phyloP scores from a whole-genome alignment of 148 eudicot species.

The Rhododendron williamsianum region DNA sequence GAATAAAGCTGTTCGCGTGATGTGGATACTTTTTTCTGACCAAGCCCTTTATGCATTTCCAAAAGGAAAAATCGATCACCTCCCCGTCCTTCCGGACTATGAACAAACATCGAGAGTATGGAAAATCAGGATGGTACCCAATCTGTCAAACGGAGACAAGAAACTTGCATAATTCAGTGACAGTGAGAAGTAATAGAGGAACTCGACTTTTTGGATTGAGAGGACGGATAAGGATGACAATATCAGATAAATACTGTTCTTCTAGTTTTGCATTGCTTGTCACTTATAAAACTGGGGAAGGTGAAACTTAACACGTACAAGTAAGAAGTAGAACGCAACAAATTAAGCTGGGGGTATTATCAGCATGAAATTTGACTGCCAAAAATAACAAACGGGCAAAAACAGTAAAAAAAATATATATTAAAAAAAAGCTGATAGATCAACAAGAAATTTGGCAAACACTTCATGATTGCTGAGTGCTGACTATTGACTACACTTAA shows the following conservation, averaged over 20 bases:
- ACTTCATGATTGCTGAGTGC: not conserved
- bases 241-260: not conserved
- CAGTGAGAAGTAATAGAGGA: not conserved
- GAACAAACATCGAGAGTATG: conserved; percentile 77
- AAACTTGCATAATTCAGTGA: conserved; percentile 5
- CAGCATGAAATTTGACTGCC: not conserved
- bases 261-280: not conserved
- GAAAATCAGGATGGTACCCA: conserved; percentile 78
- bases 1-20: conserved; percentile 79
- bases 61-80: conserved; percentile 72
- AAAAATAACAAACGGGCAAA: not conserved
- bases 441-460: not conserved
- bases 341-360: not conserved
- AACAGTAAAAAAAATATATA: not conserved
- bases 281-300: not conserved
- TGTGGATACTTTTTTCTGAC: conserved; percentile 71
- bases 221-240: not conserved
- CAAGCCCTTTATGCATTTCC: conserved; percentile 89
- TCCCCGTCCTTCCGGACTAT: conserved; percentile 83
- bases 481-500: not conserved
- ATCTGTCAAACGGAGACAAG: conserved; percentile 42
- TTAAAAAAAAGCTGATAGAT: not conserved
- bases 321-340: not conserved
- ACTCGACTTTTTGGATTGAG: not conserved
- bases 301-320: not conserved